These are phyloP conservation scores for Aristolochia californica DNA, from an alignment of 164 flowering plant species.

Conservation along the genomic window DNA sequence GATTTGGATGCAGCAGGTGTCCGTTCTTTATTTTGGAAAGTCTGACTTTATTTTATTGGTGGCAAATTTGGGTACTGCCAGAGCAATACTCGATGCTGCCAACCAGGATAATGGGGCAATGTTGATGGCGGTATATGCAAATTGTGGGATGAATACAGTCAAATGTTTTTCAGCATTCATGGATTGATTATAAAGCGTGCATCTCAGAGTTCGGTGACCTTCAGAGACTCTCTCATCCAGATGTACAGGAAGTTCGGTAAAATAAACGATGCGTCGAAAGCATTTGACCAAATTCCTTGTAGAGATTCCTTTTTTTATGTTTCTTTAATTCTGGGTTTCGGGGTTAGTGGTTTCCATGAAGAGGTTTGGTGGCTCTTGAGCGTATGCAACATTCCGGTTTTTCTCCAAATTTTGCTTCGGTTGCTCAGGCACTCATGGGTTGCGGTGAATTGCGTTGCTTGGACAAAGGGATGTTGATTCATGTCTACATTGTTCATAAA, in stretches of 20 bases:
- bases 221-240: conserved; percentile 6
- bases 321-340: conserved; percentile 17
- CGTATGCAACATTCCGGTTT: conserved; percentile 14
- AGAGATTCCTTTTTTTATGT: conserved; percentile 14
- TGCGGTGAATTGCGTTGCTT: conserved; percentile 22
- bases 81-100: too few relatives aligned
- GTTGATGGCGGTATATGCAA: too few relatives aligned
- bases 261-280: conserved; percentile 7
- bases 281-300: conserved; percentile 23
- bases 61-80: too few relatives aligned
- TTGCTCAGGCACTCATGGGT: conserved; percentile 12
- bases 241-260: conserved; percentile 19
- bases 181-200: conserved; percentile 18
- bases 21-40: too few relatives aligned
- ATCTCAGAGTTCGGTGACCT: conserved; percentile 4
- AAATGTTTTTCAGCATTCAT: too few relatives aligned
- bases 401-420: conserved; percentile 9
- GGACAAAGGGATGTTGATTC: conserved; percentile 15
- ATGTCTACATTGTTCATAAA: conserved; percentile 14
- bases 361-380: conserved; percentile 14
- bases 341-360: conserved; percentile 15
- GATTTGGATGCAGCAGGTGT: too few relatives aligned
- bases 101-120: too few relatives aligned
- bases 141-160: too few relatives aligned
- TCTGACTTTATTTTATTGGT: too few relatives aligned